These are phyloP conservation scores for Obelidium mucronatum DNA, from an alignment of 192 early-diverging fungal species.

Conservation along the genomic window DNA sequence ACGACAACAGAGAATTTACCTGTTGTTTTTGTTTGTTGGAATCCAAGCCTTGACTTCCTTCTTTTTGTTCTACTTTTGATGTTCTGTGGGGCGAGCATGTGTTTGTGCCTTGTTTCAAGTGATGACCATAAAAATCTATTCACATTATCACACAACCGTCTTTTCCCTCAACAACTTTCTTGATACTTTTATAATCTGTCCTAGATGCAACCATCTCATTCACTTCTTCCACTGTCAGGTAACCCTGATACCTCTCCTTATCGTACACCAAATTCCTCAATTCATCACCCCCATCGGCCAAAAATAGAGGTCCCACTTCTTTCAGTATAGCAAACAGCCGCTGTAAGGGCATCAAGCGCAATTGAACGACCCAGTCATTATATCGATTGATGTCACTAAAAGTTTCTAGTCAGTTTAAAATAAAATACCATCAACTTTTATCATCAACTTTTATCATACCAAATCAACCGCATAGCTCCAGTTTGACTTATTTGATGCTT, in stretches of 20 bases:
- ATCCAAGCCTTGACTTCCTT: slow-evolving; percentile 85
- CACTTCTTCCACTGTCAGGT: slow-evolving; percentile 80
- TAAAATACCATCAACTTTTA: no score
- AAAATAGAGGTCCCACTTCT: slow-evolving; percentile 81
- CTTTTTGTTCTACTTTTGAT: slow-evolving; percentile 66
- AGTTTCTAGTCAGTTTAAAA: neutral
- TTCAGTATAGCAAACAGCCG: slow-evolving; percentile 80
- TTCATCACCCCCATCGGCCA: slow-evolving; percentile 75
- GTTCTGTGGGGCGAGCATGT: neutral
- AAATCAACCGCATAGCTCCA: slow-evolving; percentile 91
- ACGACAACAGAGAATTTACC: slow-evolving; percentile 84
- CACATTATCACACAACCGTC: slow-evolving; percentile 54
- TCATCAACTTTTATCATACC: slow-evolving; percentile 42
- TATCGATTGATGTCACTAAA: slow-evolving; percentile 76
- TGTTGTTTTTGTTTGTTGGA: slow-evolving; percentile 85
- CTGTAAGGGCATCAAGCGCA: slow-evolving; percentile 67
- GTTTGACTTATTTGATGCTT: slow-evolving; percentile 78
- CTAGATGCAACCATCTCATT: slow-evolving; percentile 81
- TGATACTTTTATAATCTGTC: slow-evolving; percentile 80
- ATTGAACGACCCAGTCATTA: slow-evolving; percentile 73
- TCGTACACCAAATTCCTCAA: slow-evolving; percentile 82
- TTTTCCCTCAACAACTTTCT: slow-evolving; percentile 73
- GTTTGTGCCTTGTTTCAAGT: no score
- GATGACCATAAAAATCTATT: no score
- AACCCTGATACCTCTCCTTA: slow-evolving; percentile 73